These are phyloP conservation scores for Diaporthe sp. DNA, from an alignment of 2,329 filamentous ascomycete species.

Conservation along the genomic window DNA sequence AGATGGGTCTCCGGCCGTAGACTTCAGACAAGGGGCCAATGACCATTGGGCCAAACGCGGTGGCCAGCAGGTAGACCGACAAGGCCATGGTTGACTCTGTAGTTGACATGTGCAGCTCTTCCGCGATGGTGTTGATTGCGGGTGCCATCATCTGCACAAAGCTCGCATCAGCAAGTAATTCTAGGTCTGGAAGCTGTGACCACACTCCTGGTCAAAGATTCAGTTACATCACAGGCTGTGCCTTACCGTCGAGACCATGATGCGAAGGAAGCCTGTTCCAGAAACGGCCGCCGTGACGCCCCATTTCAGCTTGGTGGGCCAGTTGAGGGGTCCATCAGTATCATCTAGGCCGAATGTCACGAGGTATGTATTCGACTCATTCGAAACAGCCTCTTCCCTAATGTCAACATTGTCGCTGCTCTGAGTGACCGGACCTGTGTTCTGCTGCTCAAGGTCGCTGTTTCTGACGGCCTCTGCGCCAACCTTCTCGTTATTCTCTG, in stretches of 20 bases:
- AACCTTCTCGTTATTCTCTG: neutral
- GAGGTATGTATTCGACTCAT: slow-evolving; percentile 18
- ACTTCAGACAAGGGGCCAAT: slow-evolving; percentile 63
- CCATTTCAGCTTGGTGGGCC: slow-evolving; percentile 60
- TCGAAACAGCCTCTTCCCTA: neutral
- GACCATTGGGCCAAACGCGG: slow-evolving; percentile 59
- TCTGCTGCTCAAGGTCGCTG: neutral
- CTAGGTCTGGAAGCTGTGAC: neutral
- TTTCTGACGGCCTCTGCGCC: neutral
- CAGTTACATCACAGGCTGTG: neutral
- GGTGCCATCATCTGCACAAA: slow-evolving; percentile 62
- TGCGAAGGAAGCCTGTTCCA: slow-evolving; percentile 64
- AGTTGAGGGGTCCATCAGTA: slow-evolving; percentile 55
- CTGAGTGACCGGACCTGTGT: neutral
- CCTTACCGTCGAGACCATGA: slow-evolving; percentile 60
- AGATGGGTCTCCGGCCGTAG: slow-evolving; percentile 59
- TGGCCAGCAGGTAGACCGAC: slow-evolving; percentile 60
- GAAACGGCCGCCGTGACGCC: slow-evolving; percentile 63
- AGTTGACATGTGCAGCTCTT: slow-evolving; percentile 64
- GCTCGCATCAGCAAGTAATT: neutral
- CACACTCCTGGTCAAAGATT: neutral
- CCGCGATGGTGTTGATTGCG: slow-evolving; percentile 62
- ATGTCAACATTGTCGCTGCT: neutral
- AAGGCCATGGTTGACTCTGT: slow-evolving; percentile 62
- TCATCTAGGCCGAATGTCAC: slow-evolving; percentile 49